A percentile compares a stretch with the other conserved stretches of the same genome.
Evolutionary conservation across 306 rosid species (phyloP).

Genomic region (Sesbania bispinosa): DNA sequence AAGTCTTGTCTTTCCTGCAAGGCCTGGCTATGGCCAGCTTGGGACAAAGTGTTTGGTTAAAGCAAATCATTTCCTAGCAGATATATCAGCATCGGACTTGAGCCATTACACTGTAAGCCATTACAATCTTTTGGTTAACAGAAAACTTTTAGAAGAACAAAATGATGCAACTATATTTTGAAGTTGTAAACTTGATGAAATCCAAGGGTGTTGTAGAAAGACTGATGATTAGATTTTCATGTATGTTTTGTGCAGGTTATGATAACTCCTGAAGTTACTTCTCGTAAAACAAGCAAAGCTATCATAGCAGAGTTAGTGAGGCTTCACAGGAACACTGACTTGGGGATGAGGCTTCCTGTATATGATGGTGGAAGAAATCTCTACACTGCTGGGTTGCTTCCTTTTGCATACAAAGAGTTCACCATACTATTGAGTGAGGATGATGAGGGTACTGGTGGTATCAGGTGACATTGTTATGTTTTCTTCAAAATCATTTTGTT

Average conservation of each 20-base stretch:
- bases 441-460: constrained; percentile 20
- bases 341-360: constrained; percentile 42
- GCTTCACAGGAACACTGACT: constrained; percentile 31
- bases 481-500: background rate
- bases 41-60: constrained; percentile 27
- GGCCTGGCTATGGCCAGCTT: constrained; percentile 52
- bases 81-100: constrained; percentile 24
- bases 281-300: constrained; percentile 37
- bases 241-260: constrained; percentile 32
- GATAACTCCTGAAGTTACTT: constrained; percentile 40
- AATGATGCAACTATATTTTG: too few relatives aligned
- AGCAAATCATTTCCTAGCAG: constrained; percentile 28
- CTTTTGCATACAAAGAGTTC: constrained; percentile 43
- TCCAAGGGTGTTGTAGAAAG: too few relatives aligned
- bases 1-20: constrained; percentile 33
- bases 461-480: constrained; percentile 37
- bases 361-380: constrained; percentile 49
- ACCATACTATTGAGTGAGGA: constrained; percentile 17
- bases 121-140: too few relatives aligned
- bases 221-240: too few relatives aligned
- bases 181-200: too few relatives aligned
- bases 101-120: constrained; percentile 53
- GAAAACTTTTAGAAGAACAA: too few relatives aligned
- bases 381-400: constrained; percentile 52
- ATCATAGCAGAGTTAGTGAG: constrained; percentile 45